Evolutionary conservation across 352 stramenopile species (phyloP).

Genomic region (Aphanomyces invadans): DNA sequence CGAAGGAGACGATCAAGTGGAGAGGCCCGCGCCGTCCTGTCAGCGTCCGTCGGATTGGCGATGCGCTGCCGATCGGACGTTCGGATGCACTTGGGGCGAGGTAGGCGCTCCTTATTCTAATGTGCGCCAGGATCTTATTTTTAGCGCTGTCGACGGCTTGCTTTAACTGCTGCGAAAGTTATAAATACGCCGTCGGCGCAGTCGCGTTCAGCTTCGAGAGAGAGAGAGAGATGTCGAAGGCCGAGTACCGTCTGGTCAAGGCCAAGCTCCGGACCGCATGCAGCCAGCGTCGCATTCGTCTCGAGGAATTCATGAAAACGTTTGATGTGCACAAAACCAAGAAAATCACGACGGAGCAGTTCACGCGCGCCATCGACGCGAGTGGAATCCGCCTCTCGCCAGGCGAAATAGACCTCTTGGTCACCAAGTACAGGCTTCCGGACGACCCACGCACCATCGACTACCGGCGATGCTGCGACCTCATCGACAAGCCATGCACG

Average conservation of each 20-base stretch:
- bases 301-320: slow-evolving; percentile 86
- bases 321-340: slow-evolving; percentile 80
- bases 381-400: slow-evolving; percentile 55
- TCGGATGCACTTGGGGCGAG: too few species aligned
- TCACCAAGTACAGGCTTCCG: slow-evolving; percentile 58
- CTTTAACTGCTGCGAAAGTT: too few species aligned
- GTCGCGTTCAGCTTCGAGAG: too few species aligned
- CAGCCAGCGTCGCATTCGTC: slow-evolving; percentile 70
- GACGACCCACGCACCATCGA: slow-evolving; percentile 59
- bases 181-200: too few species aligned
- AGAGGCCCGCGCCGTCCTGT: too few species aligned
- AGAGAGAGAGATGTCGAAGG: too few species aligned
- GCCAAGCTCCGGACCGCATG: slow-evolving; percentile 68
- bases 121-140: too few species aligned
- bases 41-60: too few species aligned
- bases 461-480: slow-evolving; percentile 74
- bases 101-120: too few species aligned
- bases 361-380: slow-evolving; percentile 68
- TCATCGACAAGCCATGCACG: slow-evolving; percentile 80
- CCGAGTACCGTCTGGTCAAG: slow-evolving; percentile 72
- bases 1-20: too few species aligned
- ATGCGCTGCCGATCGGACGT: too few species aligned
- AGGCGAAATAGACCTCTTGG: slow-evolving; percentile 44
- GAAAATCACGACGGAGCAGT: slow-evolving; percentile 75
- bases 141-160: too few species aligned